Conservation (phyloP, 441 rosid species). For the Rhodomyrtus psidioides region DNA sequence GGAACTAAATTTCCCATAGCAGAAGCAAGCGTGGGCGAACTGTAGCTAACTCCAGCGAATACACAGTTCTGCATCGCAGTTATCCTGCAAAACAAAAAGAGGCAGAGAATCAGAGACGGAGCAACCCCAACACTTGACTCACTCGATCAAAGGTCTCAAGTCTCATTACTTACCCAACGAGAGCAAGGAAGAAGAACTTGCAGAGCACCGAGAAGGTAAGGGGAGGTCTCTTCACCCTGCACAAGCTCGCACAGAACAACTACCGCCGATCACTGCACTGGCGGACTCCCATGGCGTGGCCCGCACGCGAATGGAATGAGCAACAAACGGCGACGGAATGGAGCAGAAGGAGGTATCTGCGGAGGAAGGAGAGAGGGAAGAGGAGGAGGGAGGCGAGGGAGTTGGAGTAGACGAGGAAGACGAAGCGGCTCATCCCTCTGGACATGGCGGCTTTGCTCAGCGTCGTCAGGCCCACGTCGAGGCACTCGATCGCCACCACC, state of each 20-base stretch:
- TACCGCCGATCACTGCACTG: background rate
- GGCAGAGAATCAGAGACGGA: background rate
- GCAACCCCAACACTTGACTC: background rate
- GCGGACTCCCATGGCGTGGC: background rate
- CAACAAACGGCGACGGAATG: background rate
- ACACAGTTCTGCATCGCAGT: conserved; percentile 29
- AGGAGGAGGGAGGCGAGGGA: conserved; percentile 25
- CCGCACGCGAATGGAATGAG: background rate
- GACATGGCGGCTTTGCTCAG: conserved; percentile 35
- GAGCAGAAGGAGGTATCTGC: conserved; percentile 8
- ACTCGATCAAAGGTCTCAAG: background rate
- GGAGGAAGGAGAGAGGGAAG: conserved; percentile 19
- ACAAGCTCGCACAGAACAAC: background rate
- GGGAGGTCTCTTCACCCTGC: conserved; percentile 30
- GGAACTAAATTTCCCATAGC: conserved; percentile 26
- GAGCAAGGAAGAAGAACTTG: conserved; percentile 38
- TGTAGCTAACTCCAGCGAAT: conserved; percentile 24
- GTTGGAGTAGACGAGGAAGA: conserved; percentile 30
- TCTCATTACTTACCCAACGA: conserved; percentile 26
- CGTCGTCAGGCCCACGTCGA: conserved; percentile 21
- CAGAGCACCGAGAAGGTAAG: conserved; percentile 29
- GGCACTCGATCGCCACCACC: conserved; percentile 18
- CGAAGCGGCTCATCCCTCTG: conserved; percentile 24
- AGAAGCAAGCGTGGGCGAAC: conserved; percentile 36
- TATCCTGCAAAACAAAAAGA: conserved; percentile 14